Base-by-base conservation (phyloP, 805 yeast genomes). In the Dipodascus albidus region DNA sequence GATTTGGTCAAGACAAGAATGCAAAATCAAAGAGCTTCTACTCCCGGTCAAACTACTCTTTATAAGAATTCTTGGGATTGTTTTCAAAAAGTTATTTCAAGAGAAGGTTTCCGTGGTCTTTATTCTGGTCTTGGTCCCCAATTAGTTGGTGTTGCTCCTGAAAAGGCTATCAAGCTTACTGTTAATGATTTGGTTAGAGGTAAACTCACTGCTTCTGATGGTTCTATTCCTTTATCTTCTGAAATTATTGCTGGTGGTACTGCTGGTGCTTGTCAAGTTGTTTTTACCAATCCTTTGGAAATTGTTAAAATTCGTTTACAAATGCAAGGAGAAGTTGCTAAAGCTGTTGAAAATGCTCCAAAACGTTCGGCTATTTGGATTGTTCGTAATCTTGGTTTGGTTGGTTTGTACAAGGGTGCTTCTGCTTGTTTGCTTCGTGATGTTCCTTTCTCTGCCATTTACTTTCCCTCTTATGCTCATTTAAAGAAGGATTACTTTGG, bases 111-210 rank as follows among this genome's bases (percentile, higher is more conserved):
- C 50, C 72, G 75, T 61, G 98, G 98, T 6, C 76, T 91, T 54
- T 91, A 91, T 69, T 84, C 96, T 3, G 99, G 99, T 53, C 74
- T 91, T 51, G 86, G 87, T 8, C 97, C 98, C 17, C 98, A 93
- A 70, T 74, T 91, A 63, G 81, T 93, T 50, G 99, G 99, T 60
- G 98, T 91, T 51, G 98, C 98, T 0, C 99, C 99, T 1, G 99
- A 91, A 68, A 91, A 91, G 74, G 98, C 98, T 48, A 91, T 91
- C 64, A 91, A 91, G 71, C 79, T 91, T 59, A 90, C 98, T 0
- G 95, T 91, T 42, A 91, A 91, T 70, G 99, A 91, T 67, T 72
- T 86, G 54, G 82, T 89, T 54, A 79, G 98, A 62, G 82, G 82
- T 24, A 74, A 80, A 53, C 82, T 91, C 57, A 76, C 87, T n/a